Evolutionary conservation across 306 rosid genomes (phyloP).

Genomic region (Vicia sativa): DNA sequence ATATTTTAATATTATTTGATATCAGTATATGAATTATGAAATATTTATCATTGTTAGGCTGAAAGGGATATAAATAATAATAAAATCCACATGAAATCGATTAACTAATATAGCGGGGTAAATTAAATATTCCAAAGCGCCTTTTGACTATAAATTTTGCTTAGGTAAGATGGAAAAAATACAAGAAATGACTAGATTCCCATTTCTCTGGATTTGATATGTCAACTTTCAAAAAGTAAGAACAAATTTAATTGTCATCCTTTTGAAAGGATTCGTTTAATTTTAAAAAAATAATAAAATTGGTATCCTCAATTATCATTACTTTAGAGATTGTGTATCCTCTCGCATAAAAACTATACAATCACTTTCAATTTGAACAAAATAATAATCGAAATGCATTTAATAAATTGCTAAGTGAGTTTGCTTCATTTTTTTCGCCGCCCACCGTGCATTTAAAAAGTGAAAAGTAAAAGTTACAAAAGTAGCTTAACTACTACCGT

Average conservation of each 20-base stretch:
- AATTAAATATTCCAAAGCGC: conserved; percentile 35
- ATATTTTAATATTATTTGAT: not conserved
- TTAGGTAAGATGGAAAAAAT: conserved; percentile 38
- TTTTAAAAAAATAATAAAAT: not conserved
- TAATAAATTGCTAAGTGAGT: no score
- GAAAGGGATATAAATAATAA: not conserved
- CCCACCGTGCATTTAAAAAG: no score
- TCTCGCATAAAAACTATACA: not conserved
- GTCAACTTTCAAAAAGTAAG: conserved; percentile 44
- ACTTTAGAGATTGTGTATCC: not conserved
- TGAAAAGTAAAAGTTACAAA: no score
- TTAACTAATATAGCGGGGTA: not conserved
- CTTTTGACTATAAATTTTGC: conserved; percentile 38
- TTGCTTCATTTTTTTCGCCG: no score
- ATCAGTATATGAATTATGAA: not conserved
- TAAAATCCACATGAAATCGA: not conserved
- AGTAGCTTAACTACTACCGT: no score
- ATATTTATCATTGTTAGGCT: not conserved
- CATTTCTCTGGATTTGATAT: conserved; percentile 45
- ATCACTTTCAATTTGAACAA: conserved; percentile 29
- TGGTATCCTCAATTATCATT: not conserved
- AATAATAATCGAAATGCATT: no score
- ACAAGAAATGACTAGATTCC: conserved; percentile 53
- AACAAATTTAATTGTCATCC: conserved; percentile 33
- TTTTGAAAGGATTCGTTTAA: conserved; percentile 22